These are phyloP conservation scores for Corymbia maculata DNA, from an alignment of 345 rosid species.

Conservation along the genomic window DNA sequence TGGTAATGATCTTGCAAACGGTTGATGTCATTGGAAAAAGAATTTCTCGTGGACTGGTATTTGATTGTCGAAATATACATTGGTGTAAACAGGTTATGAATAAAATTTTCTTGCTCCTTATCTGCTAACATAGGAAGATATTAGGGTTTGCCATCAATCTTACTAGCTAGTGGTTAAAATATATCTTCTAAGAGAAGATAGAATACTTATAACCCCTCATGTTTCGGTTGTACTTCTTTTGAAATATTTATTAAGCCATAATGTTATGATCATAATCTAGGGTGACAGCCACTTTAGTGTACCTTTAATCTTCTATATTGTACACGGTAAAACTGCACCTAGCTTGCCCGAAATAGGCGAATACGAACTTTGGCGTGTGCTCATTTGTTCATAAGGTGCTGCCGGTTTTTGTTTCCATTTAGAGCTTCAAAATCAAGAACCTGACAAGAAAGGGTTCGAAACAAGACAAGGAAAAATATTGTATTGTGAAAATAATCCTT, in stretches of 20 bases:
- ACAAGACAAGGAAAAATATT: no score
- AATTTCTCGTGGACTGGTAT: no score
- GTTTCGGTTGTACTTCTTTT: background rate
- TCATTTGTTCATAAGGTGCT: background rate
- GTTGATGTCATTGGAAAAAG: background rate
- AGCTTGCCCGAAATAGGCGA: background rate
- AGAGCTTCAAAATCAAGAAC: background rate
- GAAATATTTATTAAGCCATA: background rate
- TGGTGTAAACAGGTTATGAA: background rate
- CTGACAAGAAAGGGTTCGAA: no score
- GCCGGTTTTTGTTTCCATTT: background rate
- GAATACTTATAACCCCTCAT: background rate
- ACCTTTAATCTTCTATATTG: background rate
- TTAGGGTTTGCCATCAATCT: background rate
- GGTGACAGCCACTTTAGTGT: background rate
- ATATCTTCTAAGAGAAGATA: background rate
- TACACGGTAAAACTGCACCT: no score
- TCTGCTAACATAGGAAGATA: background rate
- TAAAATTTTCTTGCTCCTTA: background rate
- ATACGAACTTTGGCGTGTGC: background rate
- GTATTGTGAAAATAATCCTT: no score
- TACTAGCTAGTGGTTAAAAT: background rate
- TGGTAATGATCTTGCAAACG: background rate
- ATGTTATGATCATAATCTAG: background rate
- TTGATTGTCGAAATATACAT: background rate